Evolutionary conservation across 192 early-diverging fungal genomes (phyloP), one percentile per base, ranked within the genome.

Genomic region (Chytriomyces sp.): DNA sequence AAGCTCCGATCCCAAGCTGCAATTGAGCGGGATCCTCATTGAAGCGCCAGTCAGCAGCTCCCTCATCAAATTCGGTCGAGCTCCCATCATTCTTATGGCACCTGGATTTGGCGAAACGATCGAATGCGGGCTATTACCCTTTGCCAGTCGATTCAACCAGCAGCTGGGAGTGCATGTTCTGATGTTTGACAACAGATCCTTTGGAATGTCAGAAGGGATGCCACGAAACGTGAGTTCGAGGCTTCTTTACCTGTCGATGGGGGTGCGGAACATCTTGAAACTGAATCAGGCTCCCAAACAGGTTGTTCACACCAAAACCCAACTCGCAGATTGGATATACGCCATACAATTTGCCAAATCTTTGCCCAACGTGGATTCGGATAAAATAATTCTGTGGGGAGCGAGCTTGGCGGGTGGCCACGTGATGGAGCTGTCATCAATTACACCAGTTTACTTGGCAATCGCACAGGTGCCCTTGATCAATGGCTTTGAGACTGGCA

Each of bases 121-220:
- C 22, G 22, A 58, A 32, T 30, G 17, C 28, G 56, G 56, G 2
- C 56, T 58, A 14, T 14, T 58, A 25, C 19, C 56, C 19, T 58
- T 58, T 58, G 56, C 56, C 19, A 14, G 12, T 17, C 56, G 56
- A 28, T 58, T 58, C 56, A 58, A 58, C 28, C 28, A 22, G 5
- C 26, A 30, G 56, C 56, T 58, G 12, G 56, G 56, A 1, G 28
- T 32, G 1, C 56, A 58, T 32, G 56, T 58, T 14, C 28, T 58
- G 26, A 58, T 58, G 56, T 58, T 58, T 32, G 56, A 58, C 28
- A 58, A 58, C 56, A 17, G 56, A 17, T 58, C 56, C 19, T 58
- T 58, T 32, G 56, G 56, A 3, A 58, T 58, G 56, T 25, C 19
- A 25, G 56, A 58, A 32, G 56, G 56, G 2, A 58, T 32, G 56